Evolutionary conservation across 371 early-diverging fungal genomes (phyloP).

Genomic region (Lichtheimia corymbifera): DNA sequence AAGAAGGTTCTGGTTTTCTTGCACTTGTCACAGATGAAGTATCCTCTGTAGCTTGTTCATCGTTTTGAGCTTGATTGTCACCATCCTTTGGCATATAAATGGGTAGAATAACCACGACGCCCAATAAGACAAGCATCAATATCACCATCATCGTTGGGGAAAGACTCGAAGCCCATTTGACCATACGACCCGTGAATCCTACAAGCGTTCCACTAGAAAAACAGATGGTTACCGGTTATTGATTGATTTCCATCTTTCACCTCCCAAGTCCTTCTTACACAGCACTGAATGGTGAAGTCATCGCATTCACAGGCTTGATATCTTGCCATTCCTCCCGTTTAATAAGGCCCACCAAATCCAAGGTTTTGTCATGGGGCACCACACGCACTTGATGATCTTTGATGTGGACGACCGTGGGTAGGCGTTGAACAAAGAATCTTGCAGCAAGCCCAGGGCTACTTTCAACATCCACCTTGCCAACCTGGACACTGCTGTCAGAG

Average conservation of each 20-base stretch:
- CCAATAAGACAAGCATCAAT: slow-evolving; percentile 12
- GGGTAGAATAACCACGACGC: slow-evolving; percentile 14
- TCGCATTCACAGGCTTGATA: slow-evolving; percentile 27
- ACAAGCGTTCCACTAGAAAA: slow-evolving; percentile 29
- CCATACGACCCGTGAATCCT: slow-evolving; percentile 28
- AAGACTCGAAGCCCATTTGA: slow-evolving; percentile 32
- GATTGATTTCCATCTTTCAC: not conserved
- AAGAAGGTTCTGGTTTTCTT: slow-evolving; percentile 1
- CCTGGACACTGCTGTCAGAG: slow-evolving; percentile 15
- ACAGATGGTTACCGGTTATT: not conserved
- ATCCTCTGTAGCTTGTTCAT: not conserved
- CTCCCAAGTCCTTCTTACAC: slow-evolving; percentile 29
- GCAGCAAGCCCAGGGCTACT: slow-evolving; percentile 43
- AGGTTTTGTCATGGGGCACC: slow-evolving; percentile 16
- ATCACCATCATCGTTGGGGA: slow-evolving; percentile 33
- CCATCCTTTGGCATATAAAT: slow-evolving; percentile 14
- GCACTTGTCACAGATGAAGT: not conserved
- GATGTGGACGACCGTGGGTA: slow-evolving; percentile 47
- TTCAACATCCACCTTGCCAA: slow-evolving; percentile 43
- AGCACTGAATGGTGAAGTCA: slow-evolving; percentile 41
- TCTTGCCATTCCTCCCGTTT: slow-evolving; percentile 34
- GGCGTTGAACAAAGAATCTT: slow-evolving; percentile 46
- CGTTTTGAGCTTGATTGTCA: not conserved
- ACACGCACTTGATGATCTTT: slow-evolving; percentile 34
- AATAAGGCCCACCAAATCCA: slow-evolving; percentile 26